Base-by-base conservation (phyloP, 345 rosid genomes). In the Laguncularia racemosa region DNA sequence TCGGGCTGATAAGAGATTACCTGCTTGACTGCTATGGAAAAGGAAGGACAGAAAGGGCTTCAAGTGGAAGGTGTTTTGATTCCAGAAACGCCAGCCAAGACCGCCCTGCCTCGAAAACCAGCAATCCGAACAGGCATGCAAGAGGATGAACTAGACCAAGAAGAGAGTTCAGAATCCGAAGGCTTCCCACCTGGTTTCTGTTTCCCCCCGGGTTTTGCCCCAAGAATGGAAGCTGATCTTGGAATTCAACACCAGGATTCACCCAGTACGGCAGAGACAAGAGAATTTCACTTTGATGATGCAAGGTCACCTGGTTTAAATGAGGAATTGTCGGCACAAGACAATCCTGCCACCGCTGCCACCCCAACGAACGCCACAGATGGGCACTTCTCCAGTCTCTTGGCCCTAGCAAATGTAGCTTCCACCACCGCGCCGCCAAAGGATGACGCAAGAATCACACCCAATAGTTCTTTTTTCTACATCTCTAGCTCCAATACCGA, bases 351-450 rank as follows among this genome's bases (percentile, higher is more conserved):
- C 6, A 12, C 66, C 23, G 48, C 52, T 40, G 59, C 55, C 10
- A 59, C 67, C 28, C 14, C 68, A 48, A 64, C 53, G 6, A 50
- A 16, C 46, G 66, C 58, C 47, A 65, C 62, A 19, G 62, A 70
- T 13, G 69, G 80, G 16, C 62, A 82, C 63, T 81, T 71, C 56
- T 48, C 46, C 13, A 72, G 79, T 20, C 88, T 85, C 16, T 49
- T 88, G 68, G 84, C 79, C 50, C 78, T 78, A 20, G 84, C 84
- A 7, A 74, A 82, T 62, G 75, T 73, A 26, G 84, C 84, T 20
- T 28, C 44, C 15, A 33, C 53, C 16, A 46, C 46, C 10, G 46
- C 53, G 55, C 18, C 64, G 15, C 57, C 23, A 56, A 62, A 55
- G 14, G 50, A 53, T 28, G 18, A 26, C 55, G 14, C 40, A 7